A percentile compares a stretch with the other conserved stretches of the same genome.
Evolutionary conservation across 1,284 basidiomycete species (phyloP).

Genomic region (Ceratobasidium sp.): DNA sequence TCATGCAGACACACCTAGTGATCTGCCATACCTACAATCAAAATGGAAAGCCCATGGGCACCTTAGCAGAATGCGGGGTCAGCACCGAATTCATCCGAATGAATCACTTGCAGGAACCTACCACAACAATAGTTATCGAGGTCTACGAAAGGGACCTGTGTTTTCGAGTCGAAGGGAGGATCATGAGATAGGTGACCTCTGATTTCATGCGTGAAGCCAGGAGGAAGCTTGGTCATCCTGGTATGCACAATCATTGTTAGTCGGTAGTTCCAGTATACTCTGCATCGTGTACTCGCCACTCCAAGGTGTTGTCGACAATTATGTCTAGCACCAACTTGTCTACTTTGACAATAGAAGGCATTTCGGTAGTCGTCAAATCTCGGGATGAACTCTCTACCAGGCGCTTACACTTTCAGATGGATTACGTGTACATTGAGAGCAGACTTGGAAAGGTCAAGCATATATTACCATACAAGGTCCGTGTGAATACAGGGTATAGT

Average conservation of each 20-base stretch:
- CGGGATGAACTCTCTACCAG: too few relatives aligned
- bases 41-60: constrained; percentile 81
- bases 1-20: background rate
- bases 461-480: constrained; percentile 27
- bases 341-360: constrained; percentile 52
- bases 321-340: constrained; percentile 69
- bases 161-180: constrained; percentile 63
- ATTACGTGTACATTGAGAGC: constrained; percentile 2
- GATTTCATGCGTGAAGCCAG: constrained; percentile 79
- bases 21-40: constrained; percentile 66
- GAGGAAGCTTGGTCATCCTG: constrained; percentile 81
- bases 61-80: constrained; percentile 58
- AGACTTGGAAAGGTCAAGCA: constrained; percentile 7
- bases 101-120: constrained; percentile 50
- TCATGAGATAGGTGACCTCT: constrained; percentile 67
- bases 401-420: background rate
- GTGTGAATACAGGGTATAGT: constrained; percentile 35
- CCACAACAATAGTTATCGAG: constrained; percentile 83
- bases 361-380: constrained; percentile 17
- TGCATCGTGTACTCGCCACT: constrained; percentile 66
- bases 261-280: background rate
- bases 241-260: background rate
- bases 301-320: constrained; percentile 79
- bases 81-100: background rate
- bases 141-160: constrained; percentile 72